Conservation (phyloP, 148 eudicot species). For the Rhododendron mucronatum region DNA sequence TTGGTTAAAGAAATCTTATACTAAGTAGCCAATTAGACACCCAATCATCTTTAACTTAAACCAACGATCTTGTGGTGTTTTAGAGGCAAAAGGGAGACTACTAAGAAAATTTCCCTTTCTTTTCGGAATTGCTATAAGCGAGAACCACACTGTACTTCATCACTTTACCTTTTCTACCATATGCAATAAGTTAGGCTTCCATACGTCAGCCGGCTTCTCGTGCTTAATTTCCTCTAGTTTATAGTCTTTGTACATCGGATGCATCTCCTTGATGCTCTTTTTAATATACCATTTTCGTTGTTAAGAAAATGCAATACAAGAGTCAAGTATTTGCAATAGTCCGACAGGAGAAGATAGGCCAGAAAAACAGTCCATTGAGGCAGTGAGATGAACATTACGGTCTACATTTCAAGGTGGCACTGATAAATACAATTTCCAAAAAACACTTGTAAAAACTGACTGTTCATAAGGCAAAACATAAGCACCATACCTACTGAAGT, state of each 20-base stretch:
- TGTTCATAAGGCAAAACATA: not conserved
- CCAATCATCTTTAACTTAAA: not conserved
- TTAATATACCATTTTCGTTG: not conserved
- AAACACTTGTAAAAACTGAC: not conserved
- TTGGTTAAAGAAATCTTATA: not conserved
- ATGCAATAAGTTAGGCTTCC: not conserved
- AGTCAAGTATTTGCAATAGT: not conserved
- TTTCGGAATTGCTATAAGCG: not conserved
- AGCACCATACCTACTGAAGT: not conserved
- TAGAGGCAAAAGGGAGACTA: not conserved
- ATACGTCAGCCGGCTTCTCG: not conserved
- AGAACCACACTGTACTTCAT: not conserved
- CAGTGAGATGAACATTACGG: not conserved
- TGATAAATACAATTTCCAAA: not conserved
- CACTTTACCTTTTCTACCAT: not conserved
- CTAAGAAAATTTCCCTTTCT: not conserved
- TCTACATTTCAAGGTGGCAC: not conserved
- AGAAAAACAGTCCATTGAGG: not conserved
- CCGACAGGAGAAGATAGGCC: not conserved
- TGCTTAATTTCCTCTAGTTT: not conserved
- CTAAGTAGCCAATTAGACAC: not conserved
- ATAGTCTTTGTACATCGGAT: not conserved
- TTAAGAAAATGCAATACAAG: not conserved
- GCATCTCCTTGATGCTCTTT: not conserved
- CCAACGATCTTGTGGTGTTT: not conserved